Conservation (phyloP, 345 rosid genomes). For the Litchi chinensis region DNA sequence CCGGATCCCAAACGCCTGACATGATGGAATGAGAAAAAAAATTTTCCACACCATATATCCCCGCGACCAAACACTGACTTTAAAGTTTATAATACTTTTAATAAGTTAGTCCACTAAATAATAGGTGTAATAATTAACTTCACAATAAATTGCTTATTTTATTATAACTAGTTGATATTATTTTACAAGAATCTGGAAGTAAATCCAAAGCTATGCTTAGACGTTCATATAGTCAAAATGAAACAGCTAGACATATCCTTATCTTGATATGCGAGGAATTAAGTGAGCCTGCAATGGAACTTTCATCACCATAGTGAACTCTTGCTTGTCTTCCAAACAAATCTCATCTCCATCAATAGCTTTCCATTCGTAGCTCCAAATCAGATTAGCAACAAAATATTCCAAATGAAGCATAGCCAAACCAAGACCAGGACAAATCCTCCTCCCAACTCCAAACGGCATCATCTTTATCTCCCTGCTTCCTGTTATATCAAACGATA, state of each 20-base stretch:
- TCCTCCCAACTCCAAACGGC: constrained; percentile 27
- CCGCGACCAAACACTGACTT: no score
- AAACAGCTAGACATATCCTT: background rate
- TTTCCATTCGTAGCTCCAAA: constrained; percentile 21
- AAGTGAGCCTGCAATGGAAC: background rate
- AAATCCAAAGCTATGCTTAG: no score
- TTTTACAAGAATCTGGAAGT: no score
- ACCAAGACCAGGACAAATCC: constrained; percentile 21
- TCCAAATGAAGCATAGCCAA: constrained; percentile 27
- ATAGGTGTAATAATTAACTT: no score
- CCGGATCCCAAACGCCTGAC: no score
- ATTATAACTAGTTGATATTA: no score
- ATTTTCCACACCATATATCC: no score
- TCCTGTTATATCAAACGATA: constrained; percentile 20
- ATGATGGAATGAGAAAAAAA: no score
- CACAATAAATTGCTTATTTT: no score
- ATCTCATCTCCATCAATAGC: constrained; percentile 12
- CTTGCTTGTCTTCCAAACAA: background rate
- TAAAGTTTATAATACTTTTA: no score
- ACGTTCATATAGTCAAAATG: no score
- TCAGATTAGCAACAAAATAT: constrained; percentile 20
- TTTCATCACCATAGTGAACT: background rate
- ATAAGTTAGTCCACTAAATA: no score
- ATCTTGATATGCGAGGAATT: background rate
- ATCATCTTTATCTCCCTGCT: constrained; percentile 1